Evolutionary conservation across 1,284 basidiomycete species (phyloP).

Genomic region (Kwoniella shivajii): DNA sequence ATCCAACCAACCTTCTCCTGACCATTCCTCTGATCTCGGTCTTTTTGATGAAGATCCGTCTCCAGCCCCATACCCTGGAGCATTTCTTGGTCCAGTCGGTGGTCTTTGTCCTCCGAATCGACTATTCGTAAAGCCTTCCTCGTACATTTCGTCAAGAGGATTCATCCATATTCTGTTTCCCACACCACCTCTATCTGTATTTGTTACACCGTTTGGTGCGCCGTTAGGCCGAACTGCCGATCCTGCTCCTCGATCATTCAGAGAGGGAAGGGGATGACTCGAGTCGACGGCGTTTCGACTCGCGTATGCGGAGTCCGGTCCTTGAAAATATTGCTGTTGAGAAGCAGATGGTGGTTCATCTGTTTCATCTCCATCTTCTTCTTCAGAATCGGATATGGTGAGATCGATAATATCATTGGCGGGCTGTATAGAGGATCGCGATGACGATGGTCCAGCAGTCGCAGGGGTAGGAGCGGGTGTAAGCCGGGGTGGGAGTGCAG

Average conservation of each 20-base stretch:
- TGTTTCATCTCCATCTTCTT: conserved; percentile 24
- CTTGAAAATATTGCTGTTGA: conserved; percentile 37
- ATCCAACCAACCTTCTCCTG: conserved; percentile 1
- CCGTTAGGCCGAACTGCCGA: conserved; percentile 9
- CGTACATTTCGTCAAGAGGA: background rate
- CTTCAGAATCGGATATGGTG: conserved; percentile 31
- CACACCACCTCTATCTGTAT: conserved; percentile 1
- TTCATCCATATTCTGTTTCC: conserved; percentile 4
- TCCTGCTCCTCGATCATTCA: conserved; percentile 2
- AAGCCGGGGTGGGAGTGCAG: conserved; percentile 1
- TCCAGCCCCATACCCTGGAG: background rate
- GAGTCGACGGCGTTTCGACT: conserved; percentile 33
- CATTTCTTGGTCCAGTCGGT: background rate
- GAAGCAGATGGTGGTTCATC: conserved; percentile 12
- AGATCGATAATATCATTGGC: conserved; percentile 33
- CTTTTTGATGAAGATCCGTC: conserved; percentile 7
- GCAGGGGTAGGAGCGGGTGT: conserved; percentile 1
- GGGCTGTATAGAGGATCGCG: conserved; percentile 3
- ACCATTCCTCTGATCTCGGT: conserved; percentile 8
- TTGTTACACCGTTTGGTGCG: conserved; percentile 1
- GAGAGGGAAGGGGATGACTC: conserved; percentile 5
- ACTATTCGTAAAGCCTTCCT: background rate
- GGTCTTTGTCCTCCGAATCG: background rate
- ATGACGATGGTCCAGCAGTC: conserved; percentile 8
- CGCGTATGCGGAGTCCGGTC: conserved; percentile 36